Evolutionary conservation across 495 filamentous ascomycete genomes (phyloP), one percentile per base, ranked within the genome.

Genomic region (Hyphodiscus hymeniophilus): DNA sequence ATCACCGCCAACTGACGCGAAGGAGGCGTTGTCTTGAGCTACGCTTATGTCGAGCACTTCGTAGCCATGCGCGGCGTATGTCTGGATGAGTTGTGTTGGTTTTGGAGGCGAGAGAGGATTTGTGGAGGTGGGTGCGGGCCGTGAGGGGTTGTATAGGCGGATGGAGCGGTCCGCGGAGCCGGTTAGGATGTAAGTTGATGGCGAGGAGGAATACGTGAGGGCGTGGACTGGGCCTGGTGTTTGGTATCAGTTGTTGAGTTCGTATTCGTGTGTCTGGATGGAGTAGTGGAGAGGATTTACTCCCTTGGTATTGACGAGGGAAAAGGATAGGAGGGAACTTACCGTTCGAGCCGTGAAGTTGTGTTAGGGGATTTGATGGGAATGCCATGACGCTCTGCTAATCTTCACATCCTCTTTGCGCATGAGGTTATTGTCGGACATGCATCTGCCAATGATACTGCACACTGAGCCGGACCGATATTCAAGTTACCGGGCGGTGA

Each of bases 51-150:
- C 82, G 50, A 95, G 84, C 34, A 98, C 84, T 36, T 84, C 82
- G 74, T 97, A 89, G 54, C 85, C 87, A 70, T 98, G 92, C 2
- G 86, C 85, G 45, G 83, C 67, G 71, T 94, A 97, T 38, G 79
- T 82, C 62, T 95, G 88, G 65, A 97, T 84, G 0, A 87, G 81
- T 26, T 63, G 58, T 3, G 22, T 65, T 44, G 59, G 62, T 64
- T 54, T 49, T 38, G 45, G 66, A 66, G 50, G 65, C 50, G 50
- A 55, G 16, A 65, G 48, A 34, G 63, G 60, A 52, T 67, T 60
- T 16, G 66, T 47, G 38, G 68, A 68, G 50, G 52, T 67, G 22
- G 73, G 59, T 13, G 67, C 46, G 38, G 69, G 70, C 38, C 74
- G 70, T 16, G 74, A 63, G 3, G 81, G 74, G 55, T 85, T 85